phyloP scores from a whole-genome alignment of 2,329 filamentous ascomycete species.

The Verticillium dahliae region DNA sequence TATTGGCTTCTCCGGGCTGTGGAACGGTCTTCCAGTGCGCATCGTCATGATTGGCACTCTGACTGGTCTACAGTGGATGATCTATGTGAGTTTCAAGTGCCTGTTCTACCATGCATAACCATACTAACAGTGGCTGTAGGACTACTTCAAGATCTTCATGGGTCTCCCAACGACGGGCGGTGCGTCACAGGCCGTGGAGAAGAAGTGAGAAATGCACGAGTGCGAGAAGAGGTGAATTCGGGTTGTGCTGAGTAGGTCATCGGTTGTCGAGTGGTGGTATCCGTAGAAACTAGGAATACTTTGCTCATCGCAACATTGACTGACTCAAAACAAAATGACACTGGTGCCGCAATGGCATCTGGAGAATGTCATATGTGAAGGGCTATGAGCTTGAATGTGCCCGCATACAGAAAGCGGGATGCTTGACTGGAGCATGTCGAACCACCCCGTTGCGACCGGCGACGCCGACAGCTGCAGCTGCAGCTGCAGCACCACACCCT shows the following conservation, averaged over 20 bases:
- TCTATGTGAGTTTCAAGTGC: slow-evolving; percentile 54
- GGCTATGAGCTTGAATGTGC: neutral
- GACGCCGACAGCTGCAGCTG: neutral
- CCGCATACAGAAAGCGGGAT: neutral
- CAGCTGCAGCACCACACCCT: neutral
- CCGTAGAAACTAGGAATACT: neutral
- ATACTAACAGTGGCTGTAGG: slow-evolving; percentile 34
- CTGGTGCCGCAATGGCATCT: neutral
- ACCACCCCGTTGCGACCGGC: neutral
- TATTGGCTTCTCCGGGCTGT: slow-evolving; percentile 81
- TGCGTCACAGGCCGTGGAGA: slow-evolving; percentile 43
- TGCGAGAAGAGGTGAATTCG: neutral
- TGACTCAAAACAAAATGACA: neutral
- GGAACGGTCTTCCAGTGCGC: slow-evolving; percentile 79
- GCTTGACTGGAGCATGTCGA: neutral
- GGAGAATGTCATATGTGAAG: neutral
- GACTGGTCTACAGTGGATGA: slow-evolving; percentile 90
- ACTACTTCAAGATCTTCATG: slow-evolving; percentile 88
- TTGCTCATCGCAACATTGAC: neutral
- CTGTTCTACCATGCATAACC: neutral
- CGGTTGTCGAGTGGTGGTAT: neutral
- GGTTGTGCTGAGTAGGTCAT: no score
- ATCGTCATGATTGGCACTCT: slow-evolving; percentile 86
- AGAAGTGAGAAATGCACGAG: slow-evolving; percentile 25
- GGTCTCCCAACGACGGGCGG: slow-evolving; percentile 79